Evolutionary conservation across 140 eudicot species (phyloP), one percentile per base, ranked within the genome.

Genomic region (Oenanthe javanica): DNA sequence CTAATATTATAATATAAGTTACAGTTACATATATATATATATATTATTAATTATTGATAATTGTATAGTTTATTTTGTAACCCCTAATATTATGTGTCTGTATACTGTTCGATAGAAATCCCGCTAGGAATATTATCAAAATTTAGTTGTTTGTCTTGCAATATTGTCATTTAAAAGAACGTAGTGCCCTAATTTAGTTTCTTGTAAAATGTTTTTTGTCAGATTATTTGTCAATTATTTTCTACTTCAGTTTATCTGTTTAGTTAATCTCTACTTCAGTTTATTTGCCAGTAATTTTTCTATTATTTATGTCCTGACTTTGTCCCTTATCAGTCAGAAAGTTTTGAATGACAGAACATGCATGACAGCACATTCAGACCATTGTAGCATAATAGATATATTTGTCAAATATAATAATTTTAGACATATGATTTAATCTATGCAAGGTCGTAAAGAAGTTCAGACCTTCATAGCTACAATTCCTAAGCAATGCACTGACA

Each of bases 381-480:
- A 46, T 19, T 40, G 45, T 43, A 72, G 52, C 31, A 72, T 18
- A 18, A 43, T 72, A 72, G 0, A 36, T 19, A 0, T 55, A 18
- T 19, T 55, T 55, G 64, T 55, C 2, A 55, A 55, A 55, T 4
- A 7, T 25, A 59, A 18, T 2, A 7, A 19, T 55, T 6, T n/a
- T 8, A 61, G 38, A n/a, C 14, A 59, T 59, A 8, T 23, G 70
- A n/a, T n/a, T 23, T 61, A 23, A 61, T 23, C 6, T 61, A 23
- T 2, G 38, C 15, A 23, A 61, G 38, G 70, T 61, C 38, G 0
- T 61, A 61, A 23, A 61, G 38, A 59, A 25, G 13, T 59, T 61
- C 81, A 27, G 23, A 90, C 96, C 96, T 87, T 91, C 96, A 81
- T 91, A 91, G 85, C 96, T 89, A 86, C 96, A 91, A 57, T 91